Conservation (phyloP, 2,329 filamentous ascomycete genomes). For the Botrytis galanthina region DNA sequence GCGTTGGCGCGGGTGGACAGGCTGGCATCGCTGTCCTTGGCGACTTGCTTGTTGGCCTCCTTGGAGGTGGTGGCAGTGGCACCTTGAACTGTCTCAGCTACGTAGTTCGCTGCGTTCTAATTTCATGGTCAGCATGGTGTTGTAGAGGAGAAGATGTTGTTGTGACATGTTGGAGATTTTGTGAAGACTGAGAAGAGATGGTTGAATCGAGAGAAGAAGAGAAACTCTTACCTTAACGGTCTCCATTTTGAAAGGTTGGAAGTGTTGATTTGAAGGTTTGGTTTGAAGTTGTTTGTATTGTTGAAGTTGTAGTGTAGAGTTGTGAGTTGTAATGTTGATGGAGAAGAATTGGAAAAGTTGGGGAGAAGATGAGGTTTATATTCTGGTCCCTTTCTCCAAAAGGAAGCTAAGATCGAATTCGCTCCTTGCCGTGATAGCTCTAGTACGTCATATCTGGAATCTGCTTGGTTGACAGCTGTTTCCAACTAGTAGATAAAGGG, state of each 20-base stretch:
- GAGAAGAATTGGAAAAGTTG: not conserved
- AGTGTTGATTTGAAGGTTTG: conserved; percentile 25
- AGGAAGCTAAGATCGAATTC: conserved; percentile 3
- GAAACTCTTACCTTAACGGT: conserved; percentile 36
- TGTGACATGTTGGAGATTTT: too few species aligned
- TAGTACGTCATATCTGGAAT: conserved; percentile 7
- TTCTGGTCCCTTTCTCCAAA: not conserved
- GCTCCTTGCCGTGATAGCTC: not conserved
- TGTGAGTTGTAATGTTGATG: conserved; percentile 24
- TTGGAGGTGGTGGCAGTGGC: conserved; percentile 49
- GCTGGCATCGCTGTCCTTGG: conserved; percentile 50
- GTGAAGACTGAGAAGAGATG: not conserved
- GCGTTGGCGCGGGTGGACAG: conserved; percentile 48
- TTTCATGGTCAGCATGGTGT: too few species aligned
- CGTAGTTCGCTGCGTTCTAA: conserved; percentile 55
- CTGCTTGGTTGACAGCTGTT: not conserved
- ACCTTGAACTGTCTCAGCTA: conserved; percentile 53
- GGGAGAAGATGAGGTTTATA: conserved; percentile 16
- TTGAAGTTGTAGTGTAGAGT: conserved; percentile 26
- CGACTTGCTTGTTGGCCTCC: conserved; percentile 57
- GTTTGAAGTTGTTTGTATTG: conserved; percentile 21
- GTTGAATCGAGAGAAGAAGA: not conserved
- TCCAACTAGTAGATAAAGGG: not conserved
- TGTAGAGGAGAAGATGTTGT: too few species aligned
- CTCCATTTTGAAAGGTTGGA: conserved; percentile 38